Conservation (phyloP, 345 rosid genomes). For the Dimocarpus longan region DNA sequence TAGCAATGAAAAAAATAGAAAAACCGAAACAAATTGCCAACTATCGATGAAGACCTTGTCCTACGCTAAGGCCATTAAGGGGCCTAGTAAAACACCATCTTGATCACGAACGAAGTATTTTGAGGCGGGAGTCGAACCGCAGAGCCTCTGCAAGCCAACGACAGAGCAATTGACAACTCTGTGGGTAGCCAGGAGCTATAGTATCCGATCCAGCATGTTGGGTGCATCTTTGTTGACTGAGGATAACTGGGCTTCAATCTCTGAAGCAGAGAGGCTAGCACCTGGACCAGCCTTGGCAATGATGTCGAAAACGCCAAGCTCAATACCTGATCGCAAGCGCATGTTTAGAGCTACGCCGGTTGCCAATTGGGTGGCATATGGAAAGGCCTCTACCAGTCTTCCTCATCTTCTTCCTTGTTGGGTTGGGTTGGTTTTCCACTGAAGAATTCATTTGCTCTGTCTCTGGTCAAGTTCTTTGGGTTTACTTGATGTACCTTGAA, state of each 20-base stretch:
- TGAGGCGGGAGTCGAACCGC: conserved; percentile 24
- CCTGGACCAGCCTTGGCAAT: conserved; percentile 25
- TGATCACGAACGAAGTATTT: conserved; percentile 19
- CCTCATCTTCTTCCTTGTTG: too few relatives aligned
- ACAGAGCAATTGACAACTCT: conserved; percentile 27
- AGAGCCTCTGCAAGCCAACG: conserved; percentile 2
- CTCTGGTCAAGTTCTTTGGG: too few relatives aligned
- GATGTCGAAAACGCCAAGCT: conserved; percentile 37
- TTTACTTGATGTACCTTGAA: too few relatives aligned
- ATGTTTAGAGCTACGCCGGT: conserved; percentile 24
- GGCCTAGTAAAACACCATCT: not conserved
- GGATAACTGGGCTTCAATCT: conserved; percentile 22
- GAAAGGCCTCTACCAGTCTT: too few relatives aligned
- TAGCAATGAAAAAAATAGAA: too few relatives aligned
- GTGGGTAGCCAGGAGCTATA: conserved; percentile 30
- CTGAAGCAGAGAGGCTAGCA: conserved; percentile 28
- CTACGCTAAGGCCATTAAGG: not conserved
- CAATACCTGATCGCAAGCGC: conserved; percentile 32
- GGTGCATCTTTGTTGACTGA: conserved; percentile 23
- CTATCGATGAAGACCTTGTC: not conserved
- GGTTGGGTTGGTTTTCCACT: too few relatives aligned
- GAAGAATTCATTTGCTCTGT: too few relatives aligned
- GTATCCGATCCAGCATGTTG: conserved; percentile 25
- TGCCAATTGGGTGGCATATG: conserved; percentile 22
- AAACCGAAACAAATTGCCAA: not conserved